These are phyloP conservation scores for Rubia occidens DNA, from an alignment of 305 asterid species.

Conservation along the genomic window DNA sequence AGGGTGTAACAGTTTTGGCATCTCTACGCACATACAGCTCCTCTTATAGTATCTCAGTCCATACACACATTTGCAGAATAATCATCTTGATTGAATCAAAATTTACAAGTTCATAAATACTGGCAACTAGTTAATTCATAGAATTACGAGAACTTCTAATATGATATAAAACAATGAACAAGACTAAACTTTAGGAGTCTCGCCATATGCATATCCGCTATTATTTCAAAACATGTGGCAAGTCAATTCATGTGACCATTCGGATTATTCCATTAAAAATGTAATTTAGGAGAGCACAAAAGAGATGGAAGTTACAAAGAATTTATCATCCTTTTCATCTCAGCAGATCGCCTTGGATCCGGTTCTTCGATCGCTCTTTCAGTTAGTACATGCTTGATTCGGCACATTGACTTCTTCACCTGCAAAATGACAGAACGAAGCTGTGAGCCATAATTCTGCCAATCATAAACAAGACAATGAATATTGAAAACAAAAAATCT, in stretches of 20 bases:
- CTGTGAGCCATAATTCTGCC: not conserved
- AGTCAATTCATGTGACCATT: no score
- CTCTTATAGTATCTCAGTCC: no score
- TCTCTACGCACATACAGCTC: no score
- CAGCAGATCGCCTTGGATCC: constrained; percentile 83
- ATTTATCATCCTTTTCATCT: constrained; percentile 93
- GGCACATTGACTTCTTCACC: constrained; percentile 57
- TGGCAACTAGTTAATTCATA: no score
- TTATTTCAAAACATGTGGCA: not conserved
- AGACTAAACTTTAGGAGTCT: not conserved
- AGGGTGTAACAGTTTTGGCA: no score
- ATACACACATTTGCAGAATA: no score
- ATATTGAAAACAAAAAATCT: not conserved
- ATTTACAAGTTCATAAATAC: no score
- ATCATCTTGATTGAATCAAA: no score
- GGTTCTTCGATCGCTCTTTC: constrained; percentile 91
- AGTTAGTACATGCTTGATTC: constrained; percentile 82
- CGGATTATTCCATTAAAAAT: not conserved
- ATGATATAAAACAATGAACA: no score
- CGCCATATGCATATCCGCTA: not conserved
- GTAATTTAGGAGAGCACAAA: not conserved
- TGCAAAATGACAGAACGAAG: constrained; percentile 17
- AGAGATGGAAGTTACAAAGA: constrained; percentile 14
- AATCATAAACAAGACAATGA: not conserved
- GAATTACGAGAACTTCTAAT: no score